These are phyloP conservation scores for Saccharomyces hybrid DNA, from an alignment of 1,139 yeast species.

Conservation along the genomic window DNA sequence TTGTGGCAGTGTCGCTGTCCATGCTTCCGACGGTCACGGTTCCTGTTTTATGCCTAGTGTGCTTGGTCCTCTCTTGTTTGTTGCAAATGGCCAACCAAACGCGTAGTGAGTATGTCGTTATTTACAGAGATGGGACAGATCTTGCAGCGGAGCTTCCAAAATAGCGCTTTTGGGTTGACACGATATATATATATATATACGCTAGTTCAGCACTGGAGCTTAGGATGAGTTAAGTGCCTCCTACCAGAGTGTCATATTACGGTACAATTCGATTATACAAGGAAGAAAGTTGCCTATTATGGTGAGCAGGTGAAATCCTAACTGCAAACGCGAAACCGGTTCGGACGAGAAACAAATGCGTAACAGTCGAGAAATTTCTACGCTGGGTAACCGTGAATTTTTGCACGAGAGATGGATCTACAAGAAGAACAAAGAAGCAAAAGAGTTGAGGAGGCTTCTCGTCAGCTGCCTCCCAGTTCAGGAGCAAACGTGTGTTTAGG, in stretches of 20 bases:
- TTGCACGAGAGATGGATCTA: background rate
- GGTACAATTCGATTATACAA: background rate
- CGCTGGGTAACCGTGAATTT: background rate
- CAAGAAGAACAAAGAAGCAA: background rate
- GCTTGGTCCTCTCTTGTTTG: background rate
- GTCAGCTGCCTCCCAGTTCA: background rate
- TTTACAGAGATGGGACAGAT: background rate
- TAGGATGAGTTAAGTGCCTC: no score
- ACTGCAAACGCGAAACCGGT: background rate
- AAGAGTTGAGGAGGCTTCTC: background rate
- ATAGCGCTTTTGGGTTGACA: background rate
- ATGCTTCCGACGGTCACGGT: background rate
- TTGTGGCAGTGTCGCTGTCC: background rate
- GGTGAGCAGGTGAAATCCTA: slow-evolving; percentile 1
- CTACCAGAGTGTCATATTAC: background rate
- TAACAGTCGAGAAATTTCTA: background rate
- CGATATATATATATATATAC: background rate
- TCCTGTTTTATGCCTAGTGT: background rate
- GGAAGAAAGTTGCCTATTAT: background rate
- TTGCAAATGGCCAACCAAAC: background rate
- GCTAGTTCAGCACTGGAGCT: background rate
- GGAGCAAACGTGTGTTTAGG: background rate
- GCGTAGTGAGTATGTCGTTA: background rate
- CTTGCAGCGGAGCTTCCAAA: background rate
- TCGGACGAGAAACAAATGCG: background rate